Base-by-base conservation (phyloP, 345 rosid species). In the Lepidium sativum region DNA sequence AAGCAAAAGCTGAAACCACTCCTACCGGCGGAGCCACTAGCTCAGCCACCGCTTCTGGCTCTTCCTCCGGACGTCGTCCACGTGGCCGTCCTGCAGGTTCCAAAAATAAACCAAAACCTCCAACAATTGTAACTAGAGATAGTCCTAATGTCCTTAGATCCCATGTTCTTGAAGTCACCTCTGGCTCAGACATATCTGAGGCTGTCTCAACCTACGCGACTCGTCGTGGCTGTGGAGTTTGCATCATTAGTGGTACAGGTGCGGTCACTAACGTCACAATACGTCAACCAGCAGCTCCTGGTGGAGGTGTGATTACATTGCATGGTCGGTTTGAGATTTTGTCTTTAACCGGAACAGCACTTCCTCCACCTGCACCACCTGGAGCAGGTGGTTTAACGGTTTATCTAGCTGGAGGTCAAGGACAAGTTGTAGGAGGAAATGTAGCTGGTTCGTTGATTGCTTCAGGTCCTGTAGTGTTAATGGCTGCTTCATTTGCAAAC, bases 51-150 rank as follows among this genome's bases (percentile, higher is more conserved):
- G 77, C 81, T 6, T 57, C 76, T 7, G 58, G 62, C 1, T 47
- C 75, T 13, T 55, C 81, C 53, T 71, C 83, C 6, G 77, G 77
- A 27, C 84, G 85, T 11, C 75, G 91, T 20, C 84, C 88, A 13
- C 83, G 95, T 29, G 95, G 95, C 38, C 84, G 91, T 49, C 95
- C 95, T 10, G 6, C 83, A 0, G 95, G 95, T 12, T 87, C 95
- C 14, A 87, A 83, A 72, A 87, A 87, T 77, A 87, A 80, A 75
- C 81, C 77, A 1, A 87, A 80, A 72, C 88, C 88, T 29, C 95
- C 95, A 0, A 79, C 84, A 8, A 79, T 87, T 33, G 68, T 87
- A 31, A 75, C 95, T 1, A 75, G 84, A 13, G 95, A 87, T 69
- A 83, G 79, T 71, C 91, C 89, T 13, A 87, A 82, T 50, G 81